These are phyloP conservation scores for Pseudognaphalium luteoalbum DNA, from an alignment of 129 eudicot species.

Conservation along the genomic window DNA sequence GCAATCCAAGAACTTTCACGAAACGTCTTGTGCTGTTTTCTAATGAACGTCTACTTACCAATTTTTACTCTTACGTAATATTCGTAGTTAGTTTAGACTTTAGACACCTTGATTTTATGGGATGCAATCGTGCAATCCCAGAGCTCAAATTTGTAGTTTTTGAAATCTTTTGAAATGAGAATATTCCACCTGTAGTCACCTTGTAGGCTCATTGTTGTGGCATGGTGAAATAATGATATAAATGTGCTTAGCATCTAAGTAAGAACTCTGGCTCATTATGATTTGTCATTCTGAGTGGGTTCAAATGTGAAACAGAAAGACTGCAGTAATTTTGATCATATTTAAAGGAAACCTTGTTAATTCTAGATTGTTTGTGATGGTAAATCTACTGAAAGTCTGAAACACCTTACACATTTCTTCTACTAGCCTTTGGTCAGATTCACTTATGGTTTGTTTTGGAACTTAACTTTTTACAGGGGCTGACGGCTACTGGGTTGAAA, in stretches of 20 bases:
- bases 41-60: background rate
- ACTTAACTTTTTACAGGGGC: slow-evolving; percentile 51
- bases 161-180: background rate
- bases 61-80: background rate
- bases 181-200: background rate
- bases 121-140: too few species aligned
- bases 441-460: background rate
- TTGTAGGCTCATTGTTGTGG: background rate
- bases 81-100: background rate
- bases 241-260: background rate
- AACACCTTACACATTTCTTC: slow-evolving; percentile 2
- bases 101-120: too few species aligned
- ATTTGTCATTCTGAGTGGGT: background rate
- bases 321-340: background rate
- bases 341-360: background rate
- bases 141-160: background rate
- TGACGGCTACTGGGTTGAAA: slow-evolving; percentile 83
- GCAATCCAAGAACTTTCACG: background rate
- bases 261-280: background rate
- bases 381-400: background rate
- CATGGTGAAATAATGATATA: background rate
- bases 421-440: background rate
- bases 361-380: slow-evolving; percentile 2
- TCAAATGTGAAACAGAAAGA: background rate
- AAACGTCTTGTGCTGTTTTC: background rate